phyloP scores from a whole-genome alignment of 768 basidiomycete species.

The Kwoniella bestiolae region DNA sequence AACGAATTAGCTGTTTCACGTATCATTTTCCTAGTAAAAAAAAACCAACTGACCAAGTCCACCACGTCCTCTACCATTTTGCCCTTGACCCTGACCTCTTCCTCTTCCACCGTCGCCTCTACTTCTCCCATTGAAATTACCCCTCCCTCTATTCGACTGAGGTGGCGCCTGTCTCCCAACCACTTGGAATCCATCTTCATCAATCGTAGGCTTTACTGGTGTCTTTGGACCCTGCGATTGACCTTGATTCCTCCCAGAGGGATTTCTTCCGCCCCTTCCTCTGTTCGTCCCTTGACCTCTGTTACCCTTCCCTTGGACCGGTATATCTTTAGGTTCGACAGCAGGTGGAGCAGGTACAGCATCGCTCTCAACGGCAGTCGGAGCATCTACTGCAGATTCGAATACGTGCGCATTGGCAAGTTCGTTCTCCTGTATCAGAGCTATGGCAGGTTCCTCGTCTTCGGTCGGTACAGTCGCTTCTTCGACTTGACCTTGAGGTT shows the following conservation, averaged over 20 bases:
- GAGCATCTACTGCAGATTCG: slow-evolving; percentile 5
- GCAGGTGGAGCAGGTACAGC: slow-evolving; percentile 11
- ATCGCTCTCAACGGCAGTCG: slow-evolving; percentile 9
- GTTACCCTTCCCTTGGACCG: background rate
- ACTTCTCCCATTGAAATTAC: slow-evolving; percentile 5
- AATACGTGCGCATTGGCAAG: slow-evolving; percentile 16
- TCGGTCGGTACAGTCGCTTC: slow-evolving; percentile 6
- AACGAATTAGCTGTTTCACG: background rate
- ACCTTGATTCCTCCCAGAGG: slow-evolving; percentile 4
- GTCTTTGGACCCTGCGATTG: slow-evolving; percentile 11
- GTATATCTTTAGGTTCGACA: background rate
- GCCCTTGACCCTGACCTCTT: slow-evolving; percentile 8
- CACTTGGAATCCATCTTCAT: slow-evolving; percentile 49
- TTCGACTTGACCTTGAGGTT: slow-evolving; percentile 4
- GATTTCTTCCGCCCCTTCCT: slow-evolving; percentile 6
- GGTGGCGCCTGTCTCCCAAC: slow-evolving; percentile 26
- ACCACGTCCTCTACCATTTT: slow-evolving; percentile 14
- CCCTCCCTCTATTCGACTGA: slow-evolving; percentile 7
- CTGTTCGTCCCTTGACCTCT: background rate
- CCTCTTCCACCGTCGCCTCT: slow-evolving; percentile 2
- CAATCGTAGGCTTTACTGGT: slow-evolving; percentile 22
- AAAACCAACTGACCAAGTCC: slow-evolving; percentile 17
- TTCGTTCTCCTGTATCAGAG: slow-evolving; percentile 16
- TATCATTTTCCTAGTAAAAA: background rate
- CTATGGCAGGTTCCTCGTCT: slow-evolving; percentile 10